Evolutionary conservation across 371 early-diverging fungal genomes (phyloP), one percentile per base, ranked within the genome.

Genomic region (Rhizopus delemar): DNA sequence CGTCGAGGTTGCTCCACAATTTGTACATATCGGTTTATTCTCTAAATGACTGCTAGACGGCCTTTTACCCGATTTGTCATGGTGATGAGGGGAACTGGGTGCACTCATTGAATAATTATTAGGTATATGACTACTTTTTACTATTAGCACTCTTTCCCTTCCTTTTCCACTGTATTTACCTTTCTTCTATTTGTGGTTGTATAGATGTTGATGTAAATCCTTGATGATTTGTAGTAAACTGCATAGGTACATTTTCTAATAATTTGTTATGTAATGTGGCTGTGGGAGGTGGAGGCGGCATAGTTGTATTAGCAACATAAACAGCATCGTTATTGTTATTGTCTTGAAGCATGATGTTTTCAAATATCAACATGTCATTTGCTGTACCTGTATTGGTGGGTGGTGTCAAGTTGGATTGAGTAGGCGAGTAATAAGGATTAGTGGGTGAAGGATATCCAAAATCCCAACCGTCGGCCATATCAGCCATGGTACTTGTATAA

Each of bases 1-100:
- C 3, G 99, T 97, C 8, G 82, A 84, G 0, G 91, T 93, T 3
- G 93, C 92, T 8, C 81, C 76, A 74, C 99, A 99, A 74, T 99
- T 96, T 41, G 80, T 78, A 74, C 96, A 96, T 5, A 72, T 58
- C 3, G 80, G 74, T 50, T 69, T 70, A 29, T 57, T 34, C 51
- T 56, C 53, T 15, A 6, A 51, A 46, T 46, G 38, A 53, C 36
- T 36, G 39, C 11, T 36, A 5, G 60, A 53, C 16, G 63, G 45
- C 28, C 60, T 22, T 4, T 41, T 41, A 2, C 15, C 36, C 0
- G 15, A 35, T 8, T 38, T 29, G 1, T 57, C 38, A 22, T 16
- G 59, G 35, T 48, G 51, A 29, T 56, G 56, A 29, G 62, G 66
- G 29, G 70, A 59, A 43, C 45, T 66, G 43, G 70, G 66, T 43